Conservation (phyloP, 139 green algal species). For the Closterium sp. region DNA sequence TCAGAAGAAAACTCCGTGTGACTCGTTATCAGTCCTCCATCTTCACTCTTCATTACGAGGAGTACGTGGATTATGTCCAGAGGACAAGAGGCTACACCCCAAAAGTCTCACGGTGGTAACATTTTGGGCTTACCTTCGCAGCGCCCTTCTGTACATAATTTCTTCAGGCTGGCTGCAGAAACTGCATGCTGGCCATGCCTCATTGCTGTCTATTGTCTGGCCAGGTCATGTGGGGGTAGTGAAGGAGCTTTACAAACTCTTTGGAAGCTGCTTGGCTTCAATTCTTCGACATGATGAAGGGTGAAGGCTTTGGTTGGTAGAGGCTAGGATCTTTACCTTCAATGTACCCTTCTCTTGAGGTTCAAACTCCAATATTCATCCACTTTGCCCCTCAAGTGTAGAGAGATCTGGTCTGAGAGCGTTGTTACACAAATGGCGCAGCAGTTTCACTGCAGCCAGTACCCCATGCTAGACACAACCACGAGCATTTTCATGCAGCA, state of each 20-base stretch:
- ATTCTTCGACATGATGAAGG: not conserved
- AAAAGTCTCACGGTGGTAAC: not conserved
- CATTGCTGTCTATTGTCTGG: not conserved
- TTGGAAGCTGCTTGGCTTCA: not conserved
- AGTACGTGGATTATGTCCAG: slow-evolving; percentile 46
- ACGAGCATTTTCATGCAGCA: not conserved
- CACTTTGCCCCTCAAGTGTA: no score
- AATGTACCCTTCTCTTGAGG: not conserved
- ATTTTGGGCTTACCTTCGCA: not conserved
- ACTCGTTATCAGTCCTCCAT: slow-evolving; percentile 51
- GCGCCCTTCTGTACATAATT: not conserved
- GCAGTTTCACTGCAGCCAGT: no score
- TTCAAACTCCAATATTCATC: no score
- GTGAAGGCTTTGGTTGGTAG: not conserved
- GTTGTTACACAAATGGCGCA: no score
- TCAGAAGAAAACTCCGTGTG: slow-evolving; percentile 32
- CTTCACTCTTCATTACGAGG: slow-evolving; percentile 32
- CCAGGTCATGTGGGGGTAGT: not conserved
- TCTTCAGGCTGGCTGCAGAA: not conserved
- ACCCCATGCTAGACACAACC: not conserved
- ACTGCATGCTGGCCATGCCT: not conserved
- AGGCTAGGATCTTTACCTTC: not conserved
- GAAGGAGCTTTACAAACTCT: not conserved
- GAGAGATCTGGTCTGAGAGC: not conserved
- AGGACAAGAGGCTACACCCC: slow-evolving; percentile 6